phyloP scores from a whole-genome alignment of 495 filamentous ascomycete genomes.

The Annulohypoxylon maeteangense region DNA sequence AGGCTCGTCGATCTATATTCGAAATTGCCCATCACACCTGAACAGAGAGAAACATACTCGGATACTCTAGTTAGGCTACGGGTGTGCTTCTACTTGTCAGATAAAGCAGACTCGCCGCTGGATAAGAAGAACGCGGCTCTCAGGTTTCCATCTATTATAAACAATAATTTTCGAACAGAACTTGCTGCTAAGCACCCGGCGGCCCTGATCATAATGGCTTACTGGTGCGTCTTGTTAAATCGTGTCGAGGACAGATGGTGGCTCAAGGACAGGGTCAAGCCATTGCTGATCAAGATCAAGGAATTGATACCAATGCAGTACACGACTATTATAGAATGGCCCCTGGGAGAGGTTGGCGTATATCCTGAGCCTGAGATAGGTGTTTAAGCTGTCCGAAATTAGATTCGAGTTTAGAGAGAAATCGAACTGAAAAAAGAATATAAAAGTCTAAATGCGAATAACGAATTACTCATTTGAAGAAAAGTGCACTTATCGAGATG shows the following conservation, averaged over 20 bases:
- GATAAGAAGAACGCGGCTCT: slow-evolving; percentile 40
- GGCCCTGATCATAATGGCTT: slow-evolving; percentile 41
- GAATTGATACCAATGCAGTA: slow-evolving; percentile 29
- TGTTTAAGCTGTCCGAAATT: no score
- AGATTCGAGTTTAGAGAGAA: no score
- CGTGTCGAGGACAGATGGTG: slow-evolving; percentile 41
- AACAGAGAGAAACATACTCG: slow-evolving; percentile 13
- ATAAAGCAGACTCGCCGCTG: slow-evolving; percentile 16
- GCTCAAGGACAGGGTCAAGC: slow-evolving; percentile 23
- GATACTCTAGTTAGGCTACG: slow-evolving; percentile 22
- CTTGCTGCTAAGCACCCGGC: slow-evolving; percentile 22
- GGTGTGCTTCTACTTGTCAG: slow-evolving; percentile 34
- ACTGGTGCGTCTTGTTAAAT: slow-evolving; percentile 43
- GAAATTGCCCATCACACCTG: slow-evolving; percentile 10
- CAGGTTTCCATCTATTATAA: slow-evolving; percentile 26
- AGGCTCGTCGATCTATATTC: slow-evolving; percentile 1
- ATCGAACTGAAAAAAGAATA: neutral
- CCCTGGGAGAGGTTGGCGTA: slow-evolving; percentile 11
- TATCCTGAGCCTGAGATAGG: no score
- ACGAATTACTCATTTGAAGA: neutral
- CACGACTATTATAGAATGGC: slow-evolving; percentile 16
- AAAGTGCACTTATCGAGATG: neutral
- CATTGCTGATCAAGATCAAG: slow-evolving; percentile 32
- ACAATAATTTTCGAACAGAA: slow-evolving; percentile 16
- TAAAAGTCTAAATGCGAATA: neutral